Percentiles rank a stretch among this genome's conserved stretches.
Conservation (phyloP, 768 basidiomycete genomes). For the Pseudohyphozyma bogoriensis region DNA sequence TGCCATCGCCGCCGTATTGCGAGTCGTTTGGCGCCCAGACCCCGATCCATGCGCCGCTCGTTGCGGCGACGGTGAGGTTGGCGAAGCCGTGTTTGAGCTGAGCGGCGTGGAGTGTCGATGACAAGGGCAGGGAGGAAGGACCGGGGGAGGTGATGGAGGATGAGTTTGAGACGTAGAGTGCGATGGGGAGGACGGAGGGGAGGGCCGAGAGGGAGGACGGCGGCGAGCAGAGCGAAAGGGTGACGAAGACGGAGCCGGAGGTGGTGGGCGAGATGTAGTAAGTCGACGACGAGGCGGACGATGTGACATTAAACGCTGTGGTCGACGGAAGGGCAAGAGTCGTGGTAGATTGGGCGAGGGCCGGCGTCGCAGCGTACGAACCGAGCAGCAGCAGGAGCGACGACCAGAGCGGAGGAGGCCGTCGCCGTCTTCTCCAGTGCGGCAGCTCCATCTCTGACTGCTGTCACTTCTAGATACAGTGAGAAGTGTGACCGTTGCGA, state of each 20-base stretch:
- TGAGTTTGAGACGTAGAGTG: slow-evolving; percentile 19
- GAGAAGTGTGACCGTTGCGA: too few relatives aligned
- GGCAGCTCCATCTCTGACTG: too few relatives aligned
- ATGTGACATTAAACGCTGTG: not conserved
- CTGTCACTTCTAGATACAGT: too few relatives aligned
- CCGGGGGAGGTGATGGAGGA: not conserved
- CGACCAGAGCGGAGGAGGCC: too few relatives aligned
- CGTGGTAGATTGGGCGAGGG: not conserved
- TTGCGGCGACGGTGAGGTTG: slow-evolving; percentile 1
- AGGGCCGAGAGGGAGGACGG: slow-evolving; percentile 2
- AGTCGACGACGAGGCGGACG: not conserved
- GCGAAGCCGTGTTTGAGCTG: slow-evolving; percentile 8
- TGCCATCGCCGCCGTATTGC: not conserved
- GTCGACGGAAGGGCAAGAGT: not conserved
- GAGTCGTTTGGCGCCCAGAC: slow-evolving; percentile 17
- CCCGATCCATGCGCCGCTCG: slow-evolving; percentile 14
- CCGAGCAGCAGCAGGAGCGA: too few relatives aligned
- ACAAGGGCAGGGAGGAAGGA: not conserved
- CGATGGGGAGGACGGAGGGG: not conserved
- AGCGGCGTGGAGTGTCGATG: not conserved
- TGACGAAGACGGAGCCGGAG: not conserved
- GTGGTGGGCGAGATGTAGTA: not conserved
- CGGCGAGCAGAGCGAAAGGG: slow-evolving; percentile 13
- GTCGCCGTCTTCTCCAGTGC: too few relatives aligned
- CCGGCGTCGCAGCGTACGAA: too few relatives aligned